A percentile compares a stretch with the other conserved stretches of the same genome.
Conservation (phyloP, 768 basidiomycete genomes). For the Leccinum subgranulosum region DNA sequence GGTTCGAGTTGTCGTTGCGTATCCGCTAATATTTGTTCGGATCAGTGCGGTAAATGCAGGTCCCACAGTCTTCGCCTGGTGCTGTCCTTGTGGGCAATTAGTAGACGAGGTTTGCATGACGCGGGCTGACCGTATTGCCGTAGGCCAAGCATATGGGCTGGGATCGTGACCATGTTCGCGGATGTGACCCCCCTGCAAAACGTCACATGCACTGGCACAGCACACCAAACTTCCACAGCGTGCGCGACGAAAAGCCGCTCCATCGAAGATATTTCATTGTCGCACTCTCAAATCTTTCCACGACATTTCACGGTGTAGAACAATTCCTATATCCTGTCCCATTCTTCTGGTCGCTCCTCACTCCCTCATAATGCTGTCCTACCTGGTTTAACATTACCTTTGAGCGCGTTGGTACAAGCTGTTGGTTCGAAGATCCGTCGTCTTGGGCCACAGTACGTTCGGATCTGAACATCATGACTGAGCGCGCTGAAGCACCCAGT, state of each 20-base stretch:
- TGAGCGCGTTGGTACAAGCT: neutral
- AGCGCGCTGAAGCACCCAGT: neutral
- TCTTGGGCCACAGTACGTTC: neutral
- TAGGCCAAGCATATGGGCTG: neutral
- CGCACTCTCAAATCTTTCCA: neutral
- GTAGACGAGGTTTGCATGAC: neutral
- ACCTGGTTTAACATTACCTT: neutral
- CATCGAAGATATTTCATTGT: neutral
- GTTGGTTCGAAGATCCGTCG: neutral
- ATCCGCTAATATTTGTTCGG: neutral
- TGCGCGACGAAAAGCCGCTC: neutral
- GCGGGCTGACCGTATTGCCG: neutral
- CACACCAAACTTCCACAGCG: neutral
- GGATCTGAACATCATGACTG: neutral
- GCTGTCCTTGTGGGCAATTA: neutral
- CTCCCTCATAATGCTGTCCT: neutral
- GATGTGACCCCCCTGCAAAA: neutral
- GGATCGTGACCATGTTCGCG: neutral
- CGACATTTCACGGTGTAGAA: neutral
- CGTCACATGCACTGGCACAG: neutral
- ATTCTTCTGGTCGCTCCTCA: neutral
- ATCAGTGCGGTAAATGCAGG: neutral
- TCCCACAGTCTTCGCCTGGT: neutral
- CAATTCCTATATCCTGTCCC: neutral
- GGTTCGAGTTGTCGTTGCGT: neutral